Evolutionary conservation across 2,329 filamentous ascomycete species (phyloP), one percentile per base, ranked within the genome.

Genomic region (Hypomyces rosellus): DNA sequence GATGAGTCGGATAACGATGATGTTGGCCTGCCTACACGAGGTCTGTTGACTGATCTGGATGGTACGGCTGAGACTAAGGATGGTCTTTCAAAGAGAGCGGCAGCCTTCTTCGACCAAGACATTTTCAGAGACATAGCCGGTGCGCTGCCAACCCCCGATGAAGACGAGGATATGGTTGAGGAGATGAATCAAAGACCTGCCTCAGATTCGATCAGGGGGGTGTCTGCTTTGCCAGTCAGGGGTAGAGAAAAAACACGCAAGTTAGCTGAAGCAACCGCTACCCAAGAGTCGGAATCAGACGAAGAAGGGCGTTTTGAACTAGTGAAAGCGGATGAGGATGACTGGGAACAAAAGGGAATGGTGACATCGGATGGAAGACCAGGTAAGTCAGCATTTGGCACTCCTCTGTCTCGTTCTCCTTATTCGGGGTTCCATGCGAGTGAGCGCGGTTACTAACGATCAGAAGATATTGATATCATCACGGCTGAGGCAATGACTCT

Each of bases 401-500:
- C 6, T n/a, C 6, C 15, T 16, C 20, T 11, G 30, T 25, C 41
- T 13, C 41, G 14, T 8, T 44, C 20, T 22, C 15, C 6, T 20
- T 20, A 18, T 18, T 15, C 18, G 18, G 18, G 15, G 7, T 15
- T 30, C 9, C 25, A 30, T 30, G 25, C 9, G 25, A 11, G 25
- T 30, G 25, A 30, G 25, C 6, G 9, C 25, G 25, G 25, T 3
- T 30, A 30, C 25, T 30, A 30, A 30, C 25, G 59, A 49, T 16
- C 16, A 18, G 25, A 34, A 78, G 91, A 96, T 65, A 95, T 99
- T 69, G 90, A 97, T 66, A 97, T 99, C 62, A 95, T 97, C 63
- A 99, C 93, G n/a, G 93, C 90, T 5, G 93, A 99, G 74, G 93
- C 95, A 56, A 99, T 99, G 93, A 95, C 92, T 1, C 78, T 99